Base-by-base conservation (phyloP, 768 basidiomycete genomes). In the Pisolithus tinctorius region DNA sequence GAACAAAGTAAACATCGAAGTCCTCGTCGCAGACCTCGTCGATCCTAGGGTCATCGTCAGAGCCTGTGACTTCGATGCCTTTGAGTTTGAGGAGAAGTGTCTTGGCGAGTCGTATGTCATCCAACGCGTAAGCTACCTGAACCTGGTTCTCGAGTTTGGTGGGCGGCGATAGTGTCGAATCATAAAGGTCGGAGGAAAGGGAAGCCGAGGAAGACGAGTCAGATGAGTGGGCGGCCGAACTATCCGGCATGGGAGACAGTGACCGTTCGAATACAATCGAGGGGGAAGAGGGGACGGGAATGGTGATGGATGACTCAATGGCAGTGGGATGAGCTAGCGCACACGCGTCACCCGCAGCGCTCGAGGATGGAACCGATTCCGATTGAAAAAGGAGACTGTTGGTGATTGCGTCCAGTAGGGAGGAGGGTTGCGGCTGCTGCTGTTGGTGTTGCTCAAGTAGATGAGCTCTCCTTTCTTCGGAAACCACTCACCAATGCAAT, bases 81-180 rank as follows among this genome's bases (percentile, higher is more conserved):
- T 63, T 78, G 57, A 84, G 76, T 20, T 76, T 74, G 46, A 86
- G 68, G n/a, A 83, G 72, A 10, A 86, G 74, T 29, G 80, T 70
- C 68, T 81, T 82, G 42, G 84, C 83, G 54, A 80, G 75, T 52
- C 79, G 82, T 51, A 86, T 78, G 69, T 86, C 71, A 63, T 86
- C 83, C 55, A 74, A 70, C 0, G 83, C 81, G 58, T 85, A 85
- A 6, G 84, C 84, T 58, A 76, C 71, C 59, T 84, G 82, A 36
- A 85, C 74, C 63, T 80, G 80, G 71, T 84, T 83, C 46, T 78
- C 74, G 54, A 85, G 75, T 0, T 80, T 65, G 20, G 60, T 67
- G 3, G 77, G 64, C 45, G 74, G 57, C 4, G 70, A 63, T 0
- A 70, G 74, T 0, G 73, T 75, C 0, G 75, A 75, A 60, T 76